phyloP scores from a whole-genome alignment of 2,329 filamentous ascomycete genomes.

The Alternaria sp. region DNA sequence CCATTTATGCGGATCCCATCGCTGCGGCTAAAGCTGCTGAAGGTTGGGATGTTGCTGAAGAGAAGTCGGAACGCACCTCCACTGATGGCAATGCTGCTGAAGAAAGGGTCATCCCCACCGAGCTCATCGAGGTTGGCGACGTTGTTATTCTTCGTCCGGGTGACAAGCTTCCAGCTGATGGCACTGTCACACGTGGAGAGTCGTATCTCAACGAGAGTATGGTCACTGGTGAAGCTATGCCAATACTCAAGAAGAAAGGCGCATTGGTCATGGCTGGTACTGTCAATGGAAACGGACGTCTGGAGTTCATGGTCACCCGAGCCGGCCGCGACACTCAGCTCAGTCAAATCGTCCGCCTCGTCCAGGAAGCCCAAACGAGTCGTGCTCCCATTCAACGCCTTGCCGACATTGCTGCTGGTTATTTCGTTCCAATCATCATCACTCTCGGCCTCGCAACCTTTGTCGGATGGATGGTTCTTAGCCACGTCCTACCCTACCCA shows the following conservation, averaged over 20 bases:
- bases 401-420: constrained; percentile 88
- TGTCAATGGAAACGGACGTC: constrained; percentile 88
- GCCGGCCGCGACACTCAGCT: constrained; percentile 95
- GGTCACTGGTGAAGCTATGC: constrained; percentile 97
- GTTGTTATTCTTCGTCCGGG: constrained; percentile 91
- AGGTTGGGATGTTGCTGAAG: constrained; percentile 65
- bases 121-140: constrained; percentile 91
- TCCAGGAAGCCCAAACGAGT: constrained; percentile 94
- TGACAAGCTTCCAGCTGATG: constrained; percentile 96
- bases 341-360: constrained; percentile 97
- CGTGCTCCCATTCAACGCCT: constrained; percentile 93
- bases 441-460: constrained; percentile 85
- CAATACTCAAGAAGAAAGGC: constrained; percentile 85
- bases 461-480: constrained; percentile 90
- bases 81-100: constrained; percentile 69
- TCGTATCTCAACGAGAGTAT: constrained; percentile 97
- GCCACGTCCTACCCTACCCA: constrained; percentile 82
- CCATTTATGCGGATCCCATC: constrained; percentile 93
- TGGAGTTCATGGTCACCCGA: constrained; percentile 91
- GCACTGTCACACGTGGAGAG: constrained; percentile 83
- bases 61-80: constrained; percentile 53
- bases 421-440: constrained; percentile 91
- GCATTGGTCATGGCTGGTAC: constrained; percentile 87
- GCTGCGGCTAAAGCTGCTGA: constrained; percentile 91
- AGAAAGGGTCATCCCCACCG: constrained; percentile 87